Conservation (phyloP, 1,139 yeast genomes). For the Yarrowia galli region DNA sequence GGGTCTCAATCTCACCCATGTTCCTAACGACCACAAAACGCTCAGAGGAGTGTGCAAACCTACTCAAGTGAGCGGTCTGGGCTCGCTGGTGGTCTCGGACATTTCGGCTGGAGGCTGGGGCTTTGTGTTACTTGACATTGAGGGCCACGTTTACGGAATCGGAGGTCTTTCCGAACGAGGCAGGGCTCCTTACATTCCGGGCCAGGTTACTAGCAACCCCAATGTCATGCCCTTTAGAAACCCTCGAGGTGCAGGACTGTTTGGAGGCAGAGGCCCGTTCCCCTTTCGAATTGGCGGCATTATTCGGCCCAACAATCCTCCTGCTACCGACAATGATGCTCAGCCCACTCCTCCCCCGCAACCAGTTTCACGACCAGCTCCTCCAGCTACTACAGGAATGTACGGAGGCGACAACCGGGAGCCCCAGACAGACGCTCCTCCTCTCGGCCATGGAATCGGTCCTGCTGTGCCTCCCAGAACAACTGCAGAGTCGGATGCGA, state of each 20-base stretch:
- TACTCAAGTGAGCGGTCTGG: conserved; percentile 48
- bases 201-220: not conserved
- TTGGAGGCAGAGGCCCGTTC: conserved; percentile 16
- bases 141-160: conserved; percentile 45
- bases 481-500: conserved; percentile 2
- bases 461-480: conserved; percentile 29
- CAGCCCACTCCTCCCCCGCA: conserved; percentile 13
- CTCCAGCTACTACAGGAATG: conserved; percentile 25
- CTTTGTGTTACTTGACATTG: conserved; percentile 59
- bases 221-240: conserved; percentile 1
- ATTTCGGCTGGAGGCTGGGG: conserved; percentile 72
- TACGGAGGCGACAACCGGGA: conserved; percentile 19
- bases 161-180: conserved; percentile 43
- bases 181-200: conserved; percentile 23
- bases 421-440: conserved; percentile 7
- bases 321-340: not conserved
- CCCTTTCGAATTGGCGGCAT: conserved; percentile 31
- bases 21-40: conserved; percentile 40
- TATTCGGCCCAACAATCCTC: not conserved
- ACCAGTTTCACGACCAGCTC: not conserved
- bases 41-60: conserved; percentile 42
- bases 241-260: conserved; percentile 14
- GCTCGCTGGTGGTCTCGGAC: conserved; percentile 58
- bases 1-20: conserved; percentile 55
- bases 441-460: conserved; percentile 33